Conservation (phyloP, 345 rosid genomes). For the Sonneratia caseolaris region DNA sequence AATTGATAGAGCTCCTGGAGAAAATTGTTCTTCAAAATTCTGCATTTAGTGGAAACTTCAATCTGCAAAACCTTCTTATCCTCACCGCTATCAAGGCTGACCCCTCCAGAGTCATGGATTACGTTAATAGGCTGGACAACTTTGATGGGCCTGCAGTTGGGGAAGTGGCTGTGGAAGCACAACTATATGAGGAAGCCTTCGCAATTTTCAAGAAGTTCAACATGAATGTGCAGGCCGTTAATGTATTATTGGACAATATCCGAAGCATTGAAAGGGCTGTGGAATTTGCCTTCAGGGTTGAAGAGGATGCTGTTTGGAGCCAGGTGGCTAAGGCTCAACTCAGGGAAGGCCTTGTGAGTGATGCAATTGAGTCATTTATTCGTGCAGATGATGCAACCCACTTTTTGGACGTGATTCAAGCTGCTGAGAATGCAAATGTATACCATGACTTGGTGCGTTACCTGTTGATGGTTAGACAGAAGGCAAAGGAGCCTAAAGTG, state of each 20-base stretch:
- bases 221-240: constrained; percentile 41
- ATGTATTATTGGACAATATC: constrained; percentile 36
- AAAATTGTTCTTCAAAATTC: constrained; percentile 97
- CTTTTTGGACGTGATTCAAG: constrained; percentile 37
- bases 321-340: constrained; percentile 95
- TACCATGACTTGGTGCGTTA: constrained; percentile 91
- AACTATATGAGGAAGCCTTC: constrained; percentile 65
- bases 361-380: constrained; percentile 91
- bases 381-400: constrained; percentile 61
- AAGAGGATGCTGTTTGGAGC: constrained; percentile 97
- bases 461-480: constrained; percentile 96
- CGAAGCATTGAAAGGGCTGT: constrained; percentile 54
- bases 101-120: constrained; percentile 96
- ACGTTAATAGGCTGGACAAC: constrained; percentile 84
- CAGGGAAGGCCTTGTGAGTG: constrained; percentile 89
- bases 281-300: constrained; percentile 94
- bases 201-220: constrained; percentile 48
- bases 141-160: constrained; percentile 99
- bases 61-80: constrained; percentile 92
- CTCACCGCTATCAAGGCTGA: constrained; percentile 95
- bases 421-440: constrained; percentile 45
- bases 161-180: constrained; percentile 90
- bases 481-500: constrained; percentile 90
- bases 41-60: constrained; percentile 95
- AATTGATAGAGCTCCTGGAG: constrained; percentile 46